Evolutionary conservation across 345 rosid species (phyloP).

Genomic region (Lenwebbia sp.): DNA sequence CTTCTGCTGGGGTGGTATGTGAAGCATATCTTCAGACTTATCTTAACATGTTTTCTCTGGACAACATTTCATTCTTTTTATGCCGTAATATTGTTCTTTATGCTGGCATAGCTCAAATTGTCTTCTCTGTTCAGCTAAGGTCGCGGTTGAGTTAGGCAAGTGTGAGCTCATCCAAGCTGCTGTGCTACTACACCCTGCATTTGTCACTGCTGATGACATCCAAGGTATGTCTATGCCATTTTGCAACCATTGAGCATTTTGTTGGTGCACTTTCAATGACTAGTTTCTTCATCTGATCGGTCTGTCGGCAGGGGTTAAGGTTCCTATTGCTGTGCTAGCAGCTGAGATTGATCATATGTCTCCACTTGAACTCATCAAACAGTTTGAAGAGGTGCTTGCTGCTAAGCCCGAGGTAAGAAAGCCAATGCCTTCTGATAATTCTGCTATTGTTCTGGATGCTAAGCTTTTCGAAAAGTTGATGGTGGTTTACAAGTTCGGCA

Average conservation of each 20-base stretch:
- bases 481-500: background rate
- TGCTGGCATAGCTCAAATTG: background rate
- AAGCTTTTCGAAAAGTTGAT: background rate
- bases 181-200: conserved; percentile 62
- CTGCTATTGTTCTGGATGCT: background rate
- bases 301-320: conserved; percentile 19
- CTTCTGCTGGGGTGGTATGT: conserved; percentile 33
- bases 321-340: conserved; percentile 25
- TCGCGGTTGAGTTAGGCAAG: conserved; percentile 57
- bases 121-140: conserved; percentile 43
- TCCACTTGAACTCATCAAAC: conserved; percentile 28
- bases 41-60: background rate
- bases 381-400: conserved; percentile 23
- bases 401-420: conserved; percentile 24
- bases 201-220: conserved; percentile 57
- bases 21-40: background rate
- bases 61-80: background rate
- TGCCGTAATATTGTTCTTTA: background rate
- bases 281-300: background rate
- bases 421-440: background rate
- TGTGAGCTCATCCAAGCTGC: conserved; percentile 44
- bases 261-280: background rate
- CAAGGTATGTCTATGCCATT: conserved; percentile 29
- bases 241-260: background rate
- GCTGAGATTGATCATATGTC: conserved; percentile 25